Evolutionary conservation across 2,329 filamentous ascomycete species (phyloP).

Genomic region (Colletotrichum noveboracense): DNA sequence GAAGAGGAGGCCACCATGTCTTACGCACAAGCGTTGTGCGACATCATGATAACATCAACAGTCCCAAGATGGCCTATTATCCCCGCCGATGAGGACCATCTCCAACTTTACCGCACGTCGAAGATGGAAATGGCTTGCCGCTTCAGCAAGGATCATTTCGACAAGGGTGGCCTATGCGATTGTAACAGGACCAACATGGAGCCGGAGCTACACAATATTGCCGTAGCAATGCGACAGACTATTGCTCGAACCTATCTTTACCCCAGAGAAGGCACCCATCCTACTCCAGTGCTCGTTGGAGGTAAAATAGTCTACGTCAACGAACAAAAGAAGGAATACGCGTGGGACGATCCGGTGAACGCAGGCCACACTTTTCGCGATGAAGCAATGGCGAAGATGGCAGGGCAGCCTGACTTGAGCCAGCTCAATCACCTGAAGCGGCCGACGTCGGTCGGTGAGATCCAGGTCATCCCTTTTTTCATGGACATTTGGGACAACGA

Average conservation of each 20-base stretch:
- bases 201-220: conserved; percentile 8
- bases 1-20: neutral
- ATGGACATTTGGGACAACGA: neutral
- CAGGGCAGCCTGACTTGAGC: neutral
- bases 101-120: neutral
- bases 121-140: conserved; percentile 16
- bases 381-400: neutral
- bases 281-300: neutral
- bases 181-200: neutral
- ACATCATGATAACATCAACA: neutral
- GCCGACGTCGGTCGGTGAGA: neutral
- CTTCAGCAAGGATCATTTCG: conserved; percentile 15
- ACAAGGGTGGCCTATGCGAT: neutral
- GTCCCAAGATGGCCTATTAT: neutral
- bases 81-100: neutral
- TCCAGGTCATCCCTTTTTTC: neutral
- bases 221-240: conserved; percentile 1
- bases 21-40: neutral
- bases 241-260: neutral
- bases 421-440: neutral
- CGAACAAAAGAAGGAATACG: neutral
- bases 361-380: neutral
- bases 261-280: neutral
- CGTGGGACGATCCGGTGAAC: neutral
- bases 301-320: neutral